Evolutionary conservation across 257 asterid genomes (phyloP), one percentile per base, ranked within the genome.

Genomic region (Penstemon newberryi): DNA sequence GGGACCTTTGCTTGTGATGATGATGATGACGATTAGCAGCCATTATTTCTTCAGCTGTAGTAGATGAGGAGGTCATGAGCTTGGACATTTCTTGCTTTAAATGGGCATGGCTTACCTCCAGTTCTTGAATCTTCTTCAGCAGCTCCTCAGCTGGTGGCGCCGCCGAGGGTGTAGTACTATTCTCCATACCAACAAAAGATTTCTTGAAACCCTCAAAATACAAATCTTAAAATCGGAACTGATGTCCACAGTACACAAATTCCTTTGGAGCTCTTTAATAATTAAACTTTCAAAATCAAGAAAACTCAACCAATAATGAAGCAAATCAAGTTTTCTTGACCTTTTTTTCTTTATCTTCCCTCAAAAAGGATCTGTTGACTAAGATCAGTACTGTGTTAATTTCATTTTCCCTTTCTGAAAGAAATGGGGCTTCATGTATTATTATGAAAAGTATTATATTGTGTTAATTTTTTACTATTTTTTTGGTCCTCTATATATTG

Each of bases 51-150:
- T 25, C 33, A 25, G 33, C 33, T 25, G 33, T 25, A 46, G 78
- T 68, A 43, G 82, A 69, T 7, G 86, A 55, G 25, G 91, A 81
- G 65, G 76, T 57, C 44, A 78, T 41, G 60, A 88, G 89, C 77
- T 78, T 83, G 13, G 86, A 84, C 88, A 93, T 90, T 83, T 88
- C 98, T 43, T 80, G 81, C 81, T 88, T 85, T 84, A 93, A 83
- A 65, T 78, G 93, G 5, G 87, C 93, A 76, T 90, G 98, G 4
- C 94, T 91, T 54, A 82, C 70, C 72, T 93, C 97, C 36, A 93
- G 78, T 57, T 93, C 95, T 37, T 80, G 83, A 66, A 93, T 93
- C 89, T 88, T 93, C 94, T 88, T 88, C 80, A 88, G 70, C 57
- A 90, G 83, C 79, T 84, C 94, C 86, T 93, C 96, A 18, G 95